Base-by-base conservation (phyloP, 805 yeast species). In the Spathaspora arborariae region DNA sequence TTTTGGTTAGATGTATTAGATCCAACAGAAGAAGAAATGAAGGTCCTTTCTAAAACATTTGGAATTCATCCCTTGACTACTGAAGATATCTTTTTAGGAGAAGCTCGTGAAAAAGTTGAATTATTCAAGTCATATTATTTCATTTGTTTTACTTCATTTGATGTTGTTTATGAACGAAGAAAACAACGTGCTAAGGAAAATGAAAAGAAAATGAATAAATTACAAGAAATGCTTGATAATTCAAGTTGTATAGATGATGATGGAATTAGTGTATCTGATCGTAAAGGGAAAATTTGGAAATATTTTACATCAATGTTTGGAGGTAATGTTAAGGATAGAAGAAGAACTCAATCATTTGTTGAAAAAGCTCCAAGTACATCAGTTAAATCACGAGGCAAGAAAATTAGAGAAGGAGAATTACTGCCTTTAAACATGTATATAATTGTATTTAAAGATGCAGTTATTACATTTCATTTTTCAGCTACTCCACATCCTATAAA, bases 1-100 rank as follows among this genome's bases (percentile, higher is more conserved):
- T 72, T 72, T 52, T 92, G 99, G 99, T 74, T 92, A 9, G 98
- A 92, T 64, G 86, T 92, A 10, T 69, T 88, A 47, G 85, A 88
- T 58, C 99, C 99, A 9, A 87, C 96, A 0, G 98, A 94, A 59
- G 97, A 90, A 55, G 99, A 92, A 64, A 88, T 94, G 96, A 90
- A 92, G 58, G 94, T 85, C 0, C 56, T 92, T 11, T 81, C 95
- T 21, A 89, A 89, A 57, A 82, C 97, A 0, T 92, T 92, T 68
- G 96, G 96, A 1, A 88, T 92, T 47, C 99, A 92, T 65, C 99
- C 99, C 0, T 76, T 92, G 56, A 92, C 99, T 0, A 88, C 97
- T 0, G 99, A 92, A 62, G 99, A 92, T 67, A 91, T 92, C 41
- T 85, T 87, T 50, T 67, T 91, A 24, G 96, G 96, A 1, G 99